Evolutionary conservation across 148 eudicot species (phyloP).

Genomic region (Fagopyrum esculentum): DNA sequence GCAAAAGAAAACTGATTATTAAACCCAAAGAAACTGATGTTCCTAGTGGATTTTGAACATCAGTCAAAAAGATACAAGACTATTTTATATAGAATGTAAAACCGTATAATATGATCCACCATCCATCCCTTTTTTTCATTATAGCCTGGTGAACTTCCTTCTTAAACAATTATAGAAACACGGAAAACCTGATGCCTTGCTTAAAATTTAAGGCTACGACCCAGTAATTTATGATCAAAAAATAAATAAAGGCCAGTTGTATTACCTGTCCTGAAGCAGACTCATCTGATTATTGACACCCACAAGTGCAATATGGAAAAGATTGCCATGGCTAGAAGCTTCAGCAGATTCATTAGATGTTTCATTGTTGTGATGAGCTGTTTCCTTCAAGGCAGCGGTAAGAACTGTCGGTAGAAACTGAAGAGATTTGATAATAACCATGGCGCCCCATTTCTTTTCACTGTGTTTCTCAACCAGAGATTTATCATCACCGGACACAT

Average conservation of each 20-base stretch:
- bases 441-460: conserved; percentile 95
- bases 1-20: neutral
- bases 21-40: neutral
- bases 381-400: conserved; percentile 73
- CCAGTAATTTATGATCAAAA: neutral
- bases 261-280: conserved; percentile 92
- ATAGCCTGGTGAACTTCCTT: no score
- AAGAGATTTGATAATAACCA: conserved; percentile 91
- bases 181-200: neutral
- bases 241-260: neutral
- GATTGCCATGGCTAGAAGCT: conserved; percentile 52
- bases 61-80: neutral
- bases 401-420: conserved; percentile 64
- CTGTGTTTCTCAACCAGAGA: conserved; percentile 51
- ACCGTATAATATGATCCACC: no score
- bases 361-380: conserved; percentile 36
- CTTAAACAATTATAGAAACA: no score
- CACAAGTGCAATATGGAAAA: conserved; percentile 86
- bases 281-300: conserved; percentile 97
- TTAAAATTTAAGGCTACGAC: no score
- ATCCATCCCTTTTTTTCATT: no score
- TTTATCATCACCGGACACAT: conserved; percentile 30
- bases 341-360: conserved; percentile 29
- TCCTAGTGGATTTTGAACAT: neutral
- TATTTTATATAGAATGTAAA: neutral